These are phyloP conservation scores for Neurospora pannonica DNA, from an alignment of 495 filamentous ascomycete species.

Conservation along the genomic window DNA sequence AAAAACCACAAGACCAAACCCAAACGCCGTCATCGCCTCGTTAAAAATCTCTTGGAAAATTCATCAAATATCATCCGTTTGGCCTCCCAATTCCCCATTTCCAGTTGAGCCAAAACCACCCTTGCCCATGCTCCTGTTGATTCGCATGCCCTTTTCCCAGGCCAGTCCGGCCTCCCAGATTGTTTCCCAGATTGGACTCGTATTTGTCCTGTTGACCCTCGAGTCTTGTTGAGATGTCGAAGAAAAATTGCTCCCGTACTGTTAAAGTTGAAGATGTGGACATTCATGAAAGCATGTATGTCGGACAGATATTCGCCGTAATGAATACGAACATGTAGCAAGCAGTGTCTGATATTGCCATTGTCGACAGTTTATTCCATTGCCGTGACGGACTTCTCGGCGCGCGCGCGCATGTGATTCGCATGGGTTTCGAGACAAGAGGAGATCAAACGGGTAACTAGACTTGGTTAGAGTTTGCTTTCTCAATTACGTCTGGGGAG, in stretches of 20 bases:
- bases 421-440: conserved; percentile 80
- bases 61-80: background rate
- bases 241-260: background rate
- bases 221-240: background rate
- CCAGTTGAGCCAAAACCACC: too few relatives aligned
- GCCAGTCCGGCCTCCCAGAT: background rate
- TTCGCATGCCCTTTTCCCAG: background rate
- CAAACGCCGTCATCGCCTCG: background rate
- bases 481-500: background rate
- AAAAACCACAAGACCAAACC: background rate
- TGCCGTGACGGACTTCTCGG: conserved; percentile 49
- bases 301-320: background rate
- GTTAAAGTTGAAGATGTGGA: background rate
- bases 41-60: background rate
- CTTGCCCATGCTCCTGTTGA: background rate
- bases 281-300: background rate
- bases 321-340: background rate
- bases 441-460: conserved; percentile 83
- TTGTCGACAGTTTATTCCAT: conserved; percentile 6
- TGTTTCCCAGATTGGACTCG: background rate
- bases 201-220: background rate
- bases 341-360: background rate
- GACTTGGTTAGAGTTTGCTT: background rate
- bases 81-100: background rate
- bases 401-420: conserved; percentile 60